Conservation (phyloP, 108 stramenopile species). For the Discostella stelligeroides region DNA sequence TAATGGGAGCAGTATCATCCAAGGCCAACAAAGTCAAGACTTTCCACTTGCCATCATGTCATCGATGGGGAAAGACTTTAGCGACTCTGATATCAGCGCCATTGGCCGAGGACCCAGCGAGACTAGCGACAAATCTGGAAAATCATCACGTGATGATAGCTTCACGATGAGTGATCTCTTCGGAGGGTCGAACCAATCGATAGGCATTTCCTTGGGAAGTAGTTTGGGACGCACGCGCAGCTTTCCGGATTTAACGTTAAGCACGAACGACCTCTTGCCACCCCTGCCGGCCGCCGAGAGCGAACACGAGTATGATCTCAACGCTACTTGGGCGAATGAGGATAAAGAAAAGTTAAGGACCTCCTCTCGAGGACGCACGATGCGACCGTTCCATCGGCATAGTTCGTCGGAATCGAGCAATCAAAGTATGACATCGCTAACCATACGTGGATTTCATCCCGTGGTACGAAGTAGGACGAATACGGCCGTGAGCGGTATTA, state of each 20-base stretch:
- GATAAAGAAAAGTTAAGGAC: conserved; percentile 9
- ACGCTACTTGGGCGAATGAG: too few relatives aligned
- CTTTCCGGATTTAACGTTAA: conserved; percentile 43
- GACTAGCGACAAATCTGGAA: background rate
- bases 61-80: conserved; percentile 40
- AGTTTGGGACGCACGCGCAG: conserved; percentile 26
- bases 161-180: conserved; percentile 2
- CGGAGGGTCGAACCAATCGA: conserved; percentile 13
- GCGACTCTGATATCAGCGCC: conserved; percentile 44
- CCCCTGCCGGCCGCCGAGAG: conserved; percentile 21
- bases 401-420: conserved; percentile 39
- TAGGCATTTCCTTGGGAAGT: conserved; percentile 14
- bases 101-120: background rate
- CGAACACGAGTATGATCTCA: conserved; percentile 7
- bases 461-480: conserved; percentile 28
- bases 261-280: conserved; percentile 28
- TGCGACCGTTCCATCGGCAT: conserved; percentile 13
- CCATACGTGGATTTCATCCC: conserved; percentile 31
- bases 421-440: conserved; percentile 29
- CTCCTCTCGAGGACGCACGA: conserved; percentile 20
- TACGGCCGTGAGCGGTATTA: conserved; percentile 35
- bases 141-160: background rate
- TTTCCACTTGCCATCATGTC: conserved; percentile 28
- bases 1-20: background rate
- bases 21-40: conserved; percentile 2